Evolutionary conservation across 1,139 yeast genomes (phyloP), one percentile per base, ranked within the genome.

Genomic region (Trichomonascaceae sp.): DNA sequence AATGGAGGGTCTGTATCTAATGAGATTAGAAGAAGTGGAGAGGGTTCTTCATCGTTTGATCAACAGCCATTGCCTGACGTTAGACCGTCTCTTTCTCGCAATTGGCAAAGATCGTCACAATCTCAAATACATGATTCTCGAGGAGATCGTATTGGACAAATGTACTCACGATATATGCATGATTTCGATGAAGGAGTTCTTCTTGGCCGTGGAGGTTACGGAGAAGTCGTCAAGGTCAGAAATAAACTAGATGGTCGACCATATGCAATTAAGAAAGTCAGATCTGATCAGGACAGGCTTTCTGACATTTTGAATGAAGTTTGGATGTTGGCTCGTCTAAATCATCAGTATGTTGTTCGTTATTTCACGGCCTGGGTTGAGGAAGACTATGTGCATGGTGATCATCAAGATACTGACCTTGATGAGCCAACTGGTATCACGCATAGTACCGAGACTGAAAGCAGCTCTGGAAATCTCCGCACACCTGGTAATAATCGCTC

Each of bases 301-400:
- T 85, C 95, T 36, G 81, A 87, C 3, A 84, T 93, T 54, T 73
- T 95, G 53, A 88, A 89, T 59, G 99, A 95, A 65, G 99, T 95
- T 0, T 82, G 91, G 78, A 80, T 95, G 5, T 78, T 95, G 61
- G 96, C 98, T 0, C 77, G 99, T 58, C 75, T 95, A 52, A 93
- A 91, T 63, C 98, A 95, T 68, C 97, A 90, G 66, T 90, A 89
- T 68, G 96, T 95, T 49, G 99, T 95, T 1, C 74, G 99, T 54
- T 95, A 95, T 67, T 93, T 88, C 70, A 96, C 97, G 1, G 96
- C 98, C 0, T 95, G 99, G 99, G 81, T 93, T 2, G 99, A 93
- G 66, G 88, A 85, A 53, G 81, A 83, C 45, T 67, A 68, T 54
- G 69, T 68, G 3, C 63, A 59, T 45, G 50, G 57, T 8, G 62